Conservation (phyloP, 331 rosid species). For the Erythrophleum ivorense region DNA sequence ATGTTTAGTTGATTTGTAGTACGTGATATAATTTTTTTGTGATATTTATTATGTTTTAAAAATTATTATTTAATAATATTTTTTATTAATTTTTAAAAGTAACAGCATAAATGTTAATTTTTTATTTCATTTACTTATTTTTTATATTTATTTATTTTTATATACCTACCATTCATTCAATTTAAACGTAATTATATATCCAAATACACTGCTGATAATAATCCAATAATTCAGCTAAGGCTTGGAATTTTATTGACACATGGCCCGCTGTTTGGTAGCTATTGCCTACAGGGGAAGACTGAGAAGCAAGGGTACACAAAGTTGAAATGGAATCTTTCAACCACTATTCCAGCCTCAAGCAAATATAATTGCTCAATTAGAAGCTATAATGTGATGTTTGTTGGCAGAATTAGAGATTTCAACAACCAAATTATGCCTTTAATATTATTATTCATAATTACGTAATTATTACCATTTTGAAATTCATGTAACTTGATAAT, state of each 20-base stretch:
- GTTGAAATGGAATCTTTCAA: conserved; percentile 43
- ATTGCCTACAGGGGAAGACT: background rate
- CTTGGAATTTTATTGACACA: conserved; percentile 22
- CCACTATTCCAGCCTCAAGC: conserved; percentile 41
- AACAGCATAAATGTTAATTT: too few relatives aligned
- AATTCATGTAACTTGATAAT: background rate
- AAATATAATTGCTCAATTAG: conserved; percentile 37
- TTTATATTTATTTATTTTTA: too few relatives aligned
- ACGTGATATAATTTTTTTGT: too few relatives aligned
- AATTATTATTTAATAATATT: too few relatives aligned
- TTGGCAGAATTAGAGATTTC: conserved; percentile 43
- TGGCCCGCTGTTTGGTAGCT: conserved; percentile 45
- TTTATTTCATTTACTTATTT: too few relatives aligned
- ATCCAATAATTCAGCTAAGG: conserved; percentile 22
- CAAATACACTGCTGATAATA: background rate
- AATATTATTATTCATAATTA: conserved; percentile 30
- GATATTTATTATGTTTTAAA: too few relatives aligned
- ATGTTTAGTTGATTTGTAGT: too few relatives aligned
- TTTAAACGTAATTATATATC: too few relatives aligned
- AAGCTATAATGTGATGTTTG: conserved; percentile 43
- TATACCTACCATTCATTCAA: too few relatives aligned
- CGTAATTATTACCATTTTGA: conserved; percentile 23
- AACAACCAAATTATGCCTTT: conserved; percentile 48
- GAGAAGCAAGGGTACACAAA: conserved; percentile 25
- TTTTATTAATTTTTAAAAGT: too few relatives aligned